phyloP scores from a whole-genome alignment of 129 eudicot genomes.

The Centaurea solstitialis region DNA sequence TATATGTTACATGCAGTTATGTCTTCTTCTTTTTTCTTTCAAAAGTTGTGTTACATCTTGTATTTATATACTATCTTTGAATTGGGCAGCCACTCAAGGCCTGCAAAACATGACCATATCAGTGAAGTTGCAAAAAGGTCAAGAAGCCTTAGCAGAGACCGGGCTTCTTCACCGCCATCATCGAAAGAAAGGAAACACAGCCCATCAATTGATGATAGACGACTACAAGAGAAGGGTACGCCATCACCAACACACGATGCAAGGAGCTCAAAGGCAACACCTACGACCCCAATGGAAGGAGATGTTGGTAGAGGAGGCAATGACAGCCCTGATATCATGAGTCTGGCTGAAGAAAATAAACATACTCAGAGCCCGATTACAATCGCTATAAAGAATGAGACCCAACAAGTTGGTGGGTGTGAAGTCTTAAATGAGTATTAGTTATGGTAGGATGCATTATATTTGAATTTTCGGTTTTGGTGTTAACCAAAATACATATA shows the following conservation, averaged over 20 bases:
- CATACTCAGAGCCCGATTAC: conserved; percentile 29
- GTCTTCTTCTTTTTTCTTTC: too few species aligned
- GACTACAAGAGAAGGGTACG: conserved; percentile 45
- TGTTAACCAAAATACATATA: too few species aligned
- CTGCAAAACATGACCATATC: too few species aligned
- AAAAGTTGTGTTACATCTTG: too few species aligned
- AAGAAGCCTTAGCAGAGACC: conserved; percentile 61
- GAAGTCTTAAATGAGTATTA: conserved; percentile 16
- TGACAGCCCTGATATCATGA: conserved; percentile 24
- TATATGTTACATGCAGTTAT: too few species aligned
- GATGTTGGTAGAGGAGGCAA: conserved; percentile 11
- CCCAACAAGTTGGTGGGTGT: conserved; percentile 7
- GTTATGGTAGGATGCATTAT: too few species aligned
- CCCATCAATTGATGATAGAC: conserved; percentile 54
- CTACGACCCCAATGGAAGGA: conserved; percentile 25
- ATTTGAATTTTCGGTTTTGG: too few species aligned
- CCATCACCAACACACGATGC: conserved; percentile 39
- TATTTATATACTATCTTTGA: too few species aligned
- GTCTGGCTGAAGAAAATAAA: conserved; percentile 30
- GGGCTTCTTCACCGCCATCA: conserved; percentile 55
- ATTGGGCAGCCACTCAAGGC: too few species aligned
- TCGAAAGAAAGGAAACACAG: conserved; percentile 60
- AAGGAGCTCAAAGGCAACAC: conserved; percentile 24
- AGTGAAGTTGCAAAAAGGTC: too few species aligned
- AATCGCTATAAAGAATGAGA: conserved; percentile 24